Evolutionary conservation across 768 basidiomycete genomes (phyloP), one percentile per base, ranked within the genome.

Genomic region (Ramaria rubella): DNA sequence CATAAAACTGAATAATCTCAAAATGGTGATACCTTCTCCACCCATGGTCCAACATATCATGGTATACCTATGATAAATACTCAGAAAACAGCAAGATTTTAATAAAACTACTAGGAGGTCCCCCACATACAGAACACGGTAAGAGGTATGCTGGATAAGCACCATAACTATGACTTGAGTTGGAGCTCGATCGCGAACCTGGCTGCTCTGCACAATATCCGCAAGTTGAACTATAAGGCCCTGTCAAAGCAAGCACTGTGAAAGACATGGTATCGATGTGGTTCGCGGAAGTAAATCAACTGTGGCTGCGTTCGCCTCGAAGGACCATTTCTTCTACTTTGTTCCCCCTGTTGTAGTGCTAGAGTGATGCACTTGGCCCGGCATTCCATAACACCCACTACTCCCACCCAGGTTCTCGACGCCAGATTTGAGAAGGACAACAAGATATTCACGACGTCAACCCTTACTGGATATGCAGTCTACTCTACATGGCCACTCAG

Each of bases 401-500:
- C 73, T 57, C 89, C 89, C 2, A 77, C 89, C 55, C 81, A 84
- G 63, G 81, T 93, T 63, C 77, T 85, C 59, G 84, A 92, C 72
- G 82, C 83, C 58, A 81, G 81, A 59, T 90, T 93, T 64, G 89
- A 92, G 64, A 70, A 84, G n/a, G 87, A 88, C 62, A 85, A 80
- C 64, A 76, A 78, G 61, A 86, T 92, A 68, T 93, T 93, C 72
- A 88, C 91, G 0, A 76, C 82, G 19, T 78, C 87, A 4, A 90
- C 88, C 5, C 85, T 85, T 24, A 82, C 81, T 58, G 90, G 90
- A 56, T 93, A 91, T 66, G 90, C 88, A 7, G 80, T 93, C 27
- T 93, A 93, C 70, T 82, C 78, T 58, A 73, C 87, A 58, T 83
- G 77, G 67, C 90, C 90, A 21, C 77, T 93, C 53, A 77, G 80